A percentile compares a stretch with the other conserved stretches of the same genome.
Evolutionary conservation across 768 basidiomycete genomes (phyloP).

Genomic region (Dacryopinax primogenitus): DNA sequence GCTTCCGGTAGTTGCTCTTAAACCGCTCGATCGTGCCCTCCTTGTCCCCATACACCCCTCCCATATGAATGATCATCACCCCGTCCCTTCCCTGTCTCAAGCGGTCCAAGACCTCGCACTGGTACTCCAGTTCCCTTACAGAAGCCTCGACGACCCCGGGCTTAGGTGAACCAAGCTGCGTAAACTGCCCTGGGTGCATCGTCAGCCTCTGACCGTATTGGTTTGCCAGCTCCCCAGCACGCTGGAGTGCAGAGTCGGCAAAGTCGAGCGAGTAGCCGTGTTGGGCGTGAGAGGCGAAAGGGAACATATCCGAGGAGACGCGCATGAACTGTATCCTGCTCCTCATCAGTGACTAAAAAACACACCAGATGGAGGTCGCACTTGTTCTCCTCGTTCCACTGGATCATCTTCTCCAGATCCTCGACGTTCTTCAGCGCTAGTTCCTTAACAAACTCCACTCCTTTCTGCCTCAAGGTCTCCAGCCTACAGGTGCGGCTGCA

Average conservation of each 20-base stretch:
- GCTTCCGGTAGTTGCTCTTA: slow-evolving; percentile 50
- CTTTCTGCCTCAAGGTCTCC: slow-evolving; percentile 65
- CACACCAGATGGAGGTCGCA: slow-evolving; percentile 22
- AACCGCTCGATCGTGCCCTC: slow-evolving; percentile 53
- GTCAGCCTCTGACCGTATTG: slow-evolving; percentile 69
- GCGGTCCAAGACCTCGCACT: slow-evolving; percentile 72
- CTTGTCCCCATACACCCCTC: slow-evolving; percentile 78
- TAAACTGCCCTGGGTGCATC: slow-evolving; percentile 76
- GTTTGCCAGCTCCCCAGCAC: slow-evolving; percentile 52
- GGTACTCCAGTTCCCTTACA: slow-evolving; percentile 64
- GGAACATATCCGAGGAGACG: slow-evolving; percentile 85
- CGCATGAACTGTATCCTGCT: slow-evolving; percentile 72
- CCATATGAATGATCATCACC: slow-evolving; percentile 78
- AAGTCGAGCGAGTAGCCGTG: slow-evolving; percentile 76
- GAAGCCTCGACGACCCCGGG: slow-evolving; percentile 60
- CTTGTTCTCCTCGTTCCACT: slow-evolving; percentile 85
- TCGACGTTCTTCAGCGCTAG: slow-evolving; percentile 61
- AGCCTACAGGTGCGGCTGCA: slow-evolving; percentile 54
- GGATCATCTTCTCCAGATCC: slow-evolving; percentile 59
- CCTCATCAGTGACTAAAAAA: slow-evolving; percentile 8
- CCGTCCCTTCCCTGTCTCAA: slow-evolving; percentile 75
- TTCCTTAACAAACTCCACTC: slow-evolving; percentile 69
- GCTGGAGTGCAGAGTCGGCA: slow-evolving; percentile 33
- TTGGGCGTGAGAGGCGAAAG: slow-evolving; percentile 68
- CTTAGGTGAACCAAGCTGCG: slow-evolving; percentile 60